These are phyloP conservation scores for Aspergillus clavatus DNA, from an alignment of 2,329 filamentous ascomycete species.

Conservation along the genomic window DNA sequence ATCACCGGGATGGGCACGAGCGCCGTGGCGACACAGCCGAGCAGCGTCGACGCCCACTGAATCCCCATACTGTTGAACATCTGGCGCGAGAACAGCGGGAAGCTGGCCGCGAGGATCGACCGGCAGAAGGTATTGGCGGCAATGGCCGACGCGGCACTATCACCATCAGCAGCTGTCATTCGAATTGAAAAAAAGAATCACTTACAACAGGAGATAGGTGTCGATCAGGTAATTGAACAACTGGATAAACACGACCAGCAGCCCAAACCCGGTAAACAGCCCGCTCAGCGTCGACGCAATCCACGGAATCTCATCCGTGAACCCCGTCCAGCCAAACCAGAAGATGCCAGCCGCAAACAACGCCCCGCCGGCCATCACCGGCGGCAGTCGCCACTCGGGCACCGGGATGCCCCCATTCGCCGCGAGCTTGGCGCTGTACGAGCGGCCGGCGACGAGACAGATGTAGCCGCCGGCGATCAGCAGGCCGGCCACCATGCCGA, in stretches of 20 bases:
- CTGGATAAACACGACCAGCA: constrained; percentile 54
- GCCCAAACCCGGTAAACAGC: constrained; percentile 52
- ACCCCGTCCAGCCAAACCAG: constrained; percentile 73
- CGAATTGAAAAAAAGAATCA: background rate
- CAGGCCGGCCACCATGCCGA: constrained; percentile 75
- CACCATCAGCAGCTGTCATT: background rate
- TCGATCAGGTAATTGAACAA: constrained; percentile 57
- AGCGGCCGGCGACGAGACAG: constrained; percentile 55
- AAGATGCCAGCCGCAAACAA: constrained; percentile 60
- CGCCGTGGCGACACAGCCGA: constrained; percentile 33
- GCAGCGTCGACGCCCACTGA: constrained; percentile 34
- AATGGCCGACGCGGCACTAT: constrained; percentile 3
- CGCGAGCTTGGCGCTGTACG: constrained; percentile 63
- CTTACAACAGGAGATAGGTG: constrained; percentile 50
- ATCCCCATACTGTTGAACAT: constrained; percentile 21
- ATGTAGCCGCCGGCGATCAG: constrained; percentile 63
- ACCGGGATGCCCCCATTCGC: constrained; percentile 59
- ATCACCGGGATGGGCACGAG: constrained; percentile 36
- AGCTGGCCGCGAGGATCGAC: background rate
- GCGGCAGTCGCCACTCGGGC: constrained; percentile 53
- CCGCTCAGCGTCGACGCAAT: constrained; percentile 41
- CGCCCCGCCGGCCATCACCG: constrained; percentile 49
- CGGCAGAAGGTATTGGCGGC: constrained; percentile 1
- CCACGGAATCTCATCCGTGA: constrained; percentile 39
- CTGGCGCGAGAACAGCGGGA: constrained; percentile 3